A percentile compares a stretch with the other conserved stretches of the same genome.
phyloP scores from a whole-genome alignment of 2,329 filamentous ascomycete genomes.

The Pseudogymnoascus sp. region DNA sequence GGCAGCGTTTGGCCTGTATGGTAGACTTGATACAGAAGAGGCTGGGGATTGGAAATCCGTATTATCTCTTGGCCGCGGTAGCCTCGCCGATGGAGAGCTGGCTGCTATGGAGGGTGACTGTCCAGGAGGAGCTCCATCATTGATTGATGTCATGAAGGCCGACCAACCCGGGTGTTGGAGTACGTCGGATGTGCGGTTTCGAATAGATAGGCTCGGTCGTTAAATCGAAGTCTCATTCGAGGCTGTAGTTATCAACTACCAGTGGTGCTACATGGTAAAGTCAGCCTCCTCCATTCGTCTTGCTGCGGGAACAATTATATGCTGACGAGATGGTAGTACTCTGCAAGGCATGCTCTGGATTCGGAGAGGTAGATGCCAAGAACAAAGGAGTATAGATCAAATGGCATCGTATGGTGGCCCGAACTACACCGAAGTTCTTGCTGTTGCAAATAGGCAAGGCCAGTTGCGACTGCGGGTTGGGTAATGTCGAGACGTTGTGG shows the following conservation, averaged over 20 bases:
- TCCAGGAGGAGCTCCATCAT: constrained; percentile 57
- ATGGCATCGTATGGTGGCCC: neutral
- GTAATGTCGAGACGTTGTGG: neutral
- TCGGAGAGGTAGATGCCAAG: constrained; percentile 2
- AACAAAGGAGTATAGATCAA: neutral
- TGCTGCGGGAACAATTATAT: neutral
- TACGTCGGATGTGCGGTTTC: neutral
- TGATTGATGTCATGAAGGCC: constrained; percentile 59
- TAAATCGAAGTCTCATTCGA: neutral
- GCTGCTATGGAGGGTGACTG: constrained; percentile 63
- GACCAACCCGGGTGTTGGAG: constrained; percentile 4
- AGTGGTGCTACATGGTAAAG: constrained; percentile 1
- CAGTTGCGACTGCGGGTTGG: neutral
- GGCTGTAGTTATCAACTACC: constrained; percentile 4
- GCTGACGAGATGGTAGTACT: neutral
- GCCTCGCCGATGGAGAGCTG: constrained; percentile 50
- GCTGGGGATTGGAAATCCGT: constrained; percentile 43
- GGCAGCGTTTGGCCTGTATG: constrained; percentile 48
- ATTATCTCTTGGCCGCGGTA: constrained; percentile 52
- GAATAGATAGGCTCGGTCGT: constrained; percentile 7
- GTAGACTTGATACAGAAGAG: constrained; percentile 42
- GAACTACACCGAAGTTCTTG: neutral
- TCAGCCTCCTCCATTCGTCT: constrained; percentile 1
- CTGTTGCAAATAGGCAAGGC: constrained; percentile 4
- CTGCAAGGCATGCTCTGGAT: constrained; percentile 4